A percentile compares a stretch with the other conserved stretches of the same genome.
Evolutionary conservation across 1,139 yeast species (phyloP).

Genomic region (Pichia norvegensis): DNA sequence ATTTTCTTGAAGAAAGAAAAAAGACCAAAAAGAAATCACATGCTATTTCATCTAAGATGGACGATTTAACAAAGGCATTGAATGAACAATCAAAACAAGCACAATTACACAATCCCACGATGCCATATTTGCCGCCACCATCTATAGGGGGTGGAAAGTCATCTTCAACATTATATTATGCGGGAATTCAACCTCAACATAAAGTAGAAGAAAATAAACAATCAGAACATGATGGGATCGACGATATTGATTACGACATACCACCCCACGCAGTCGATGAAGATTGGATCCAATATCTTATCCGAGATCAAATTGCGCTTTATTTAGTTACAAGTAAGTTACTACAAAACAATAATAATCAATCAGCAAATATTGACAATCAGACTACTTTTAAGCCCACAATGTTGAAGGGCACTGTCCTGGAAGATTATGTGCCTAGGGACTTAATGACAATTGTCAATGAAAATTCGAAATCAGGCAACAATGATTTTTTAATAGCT

Average conservation of each 20-base stretch:
- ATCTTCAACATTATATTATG: slow-evolving; percentile 7
- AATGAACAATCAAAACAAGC: slow-evolving; percentile 24
- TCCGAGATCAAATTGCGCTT: slow-evolving; percentile 22
- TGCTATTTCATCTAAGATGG: slow-evolving; percentile 25
- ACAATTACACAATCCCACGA: slow-evolving; percentile 18
- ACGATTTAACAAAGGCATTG: slow-evolving; percentile 25
- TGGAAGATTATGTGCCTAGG: slow-evolving; percentile 22
- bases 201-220: neutral
- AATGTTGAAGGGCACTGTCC: slow-evolving; percentile 21
- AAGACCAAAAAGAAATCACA: slow-evolving; percentile 15
- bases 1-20: slow-evolving; percentile 21
- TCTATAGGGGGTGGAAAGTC: slow-evolving; percentile 4
- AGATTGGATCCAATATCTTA: slow-evolving; percentile 27
- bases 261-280: slow-evolving; percentile 22
- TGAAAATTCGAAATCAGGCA: slow-evolving; percentile 14
- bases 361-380: slow-evolving; percentile 3
- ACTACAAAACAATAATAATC: slow-evolving; percentile 1
- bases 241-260: slow-evolving; percentile 14
- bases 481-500: slow-evolving; percentile 24
- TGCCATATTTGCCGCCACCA: slow-evolving; percentile 19
- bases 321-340: slow-evolving; percentile 7
- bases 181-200: slow-evolving; percentile 1
- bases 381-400: slow-evolving; percentile 17
- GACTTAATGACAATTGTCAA: slow-evolving; percentile 17
- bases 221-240: neutral